Evolutionary conservation across 1,284 basidiomycete species (phyloP), one percentile per base, ranked within the genome.

Genomic region (Melampsora americana): DNA sequence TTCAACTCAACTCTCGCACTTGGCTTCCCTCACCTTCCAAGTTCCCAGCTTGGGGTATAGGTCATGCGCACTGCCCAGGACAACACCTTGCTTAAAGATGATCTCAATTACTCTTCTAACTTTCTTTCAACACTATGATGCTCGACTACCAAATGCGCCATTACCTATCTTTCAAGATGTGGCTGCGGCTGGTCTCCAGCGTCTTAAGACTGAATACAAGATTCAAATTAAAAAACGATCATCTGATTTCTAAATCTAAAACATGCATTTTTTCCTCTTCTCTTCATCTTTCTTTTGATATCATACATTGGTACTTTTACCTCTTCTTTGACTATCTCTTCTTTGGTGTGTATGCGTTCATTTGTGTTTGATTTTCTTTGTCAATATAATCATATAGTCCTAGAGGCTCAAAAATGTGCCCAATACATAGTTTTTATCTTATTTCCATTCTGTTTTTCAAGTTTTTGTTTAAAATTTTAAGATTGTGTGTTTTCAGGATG

Each of bases 31-130:
- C 42, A n/a, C 42, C 42, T 26, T 65, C 73, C 7, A 56, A 64
- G 32, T 75, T 75, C 44, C 64, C 66, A 16, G 65, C 73, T 64
- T 75, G 66, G 65, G 44, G 73, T 64, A 26, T 75, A 14, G 73
- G 73, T 35, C 73, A 69, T 26, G 65, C 64, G 4, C 73, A 75
- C 35, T 75, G 73, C 59, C 73, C 73, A 50, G 73, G 73, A 11
- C 66, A 75, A 48, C 66, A 68, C 56, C 30, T 75, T 39, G 73
- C 73, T 14, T 75, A 69, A 67, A 75, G 32, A 68, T 75, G 73
- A 68, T 75, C 26, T 68, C 73, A 16, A 64, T 75, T 42, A 68
- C 66, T 39, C 53, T 75, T 1, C 48, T 66, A 16, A 67, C 53
- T n/a, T 68, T 75, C 59, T 75, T 75, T 35, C 50, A 69, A n/a